Percentiles rank a stretch among this genome's conserved stretches.
Evolutionary conservation across 805 yeast species (phyloP).

Genomic region (Suhomyces sp.): DNA sequence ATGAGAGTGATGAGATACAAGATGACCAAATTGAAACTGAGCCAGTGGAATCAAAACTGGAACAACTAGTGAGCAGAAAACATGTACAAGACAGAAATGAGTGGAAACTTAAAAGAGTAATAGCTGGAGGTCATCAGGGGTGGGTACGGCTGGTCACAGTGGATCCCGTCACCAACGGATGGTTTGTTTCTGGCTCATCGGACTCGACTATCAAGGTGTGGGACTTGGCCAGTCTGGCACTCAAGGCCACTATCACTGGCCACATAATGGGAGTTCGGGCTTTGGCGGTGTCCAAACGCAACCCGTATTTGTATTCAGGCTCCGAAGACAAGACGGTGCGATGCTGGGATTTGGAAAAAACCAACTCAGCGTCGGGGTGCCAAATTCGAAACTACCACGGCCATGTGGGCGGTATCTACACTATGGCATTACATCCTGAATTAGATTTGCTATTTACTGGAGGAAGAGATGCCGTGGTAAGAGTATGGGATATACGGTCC

Average conservation of each 20-base stretch:
- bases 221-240: slow-evolving; percentile 72
- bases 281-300: slow-evolving; percentile 64
- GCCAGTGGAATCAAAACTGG: background rate
- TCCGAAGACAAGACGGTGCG: slow-evolving; percentile 90
- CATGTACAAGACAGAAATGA: background rate
- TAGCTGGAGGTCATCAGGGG: slow-evolving; percentile 84
- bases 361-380: slow-evolving; percentile 52
- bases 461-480: slow-evolving; percentile 80
- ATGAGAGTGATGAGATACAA: background rate
- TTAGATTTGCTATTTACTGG: slow-evolving; percentile 81
- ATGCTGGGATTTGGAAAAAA: slow-evolving; percentile 95
- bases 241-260: slow-evolving; percentile 79
- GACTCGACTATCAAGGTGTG: slow-evolving; percentile 89
- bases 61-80: background rate
- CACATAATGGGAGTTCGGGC: slow-evolving; percentile 89
- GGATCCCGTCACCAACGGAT: slow-evolving; percentile 78
- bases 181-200: slow-evolving; percentile 89
- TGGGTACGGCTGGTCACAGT: slow-evolving; percentile 83
- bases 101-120: slow-evolving; percentile 73
- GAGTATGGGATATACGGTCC: slow-evolving; percentile 93
- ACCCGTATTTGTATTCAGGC: slow-evolving; percentile 87
- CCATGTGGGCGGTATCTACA: slow-evolving; percentile 84
- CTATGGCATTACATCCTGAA: slow-evolving; percentile 84
- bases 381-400: slow-evolving; percentile 87
- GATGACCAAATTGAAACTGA: background rate